Conservation (phyloP, 2,329 filamentous ascomycete species). For the Fusarium tupiense region DNA sequence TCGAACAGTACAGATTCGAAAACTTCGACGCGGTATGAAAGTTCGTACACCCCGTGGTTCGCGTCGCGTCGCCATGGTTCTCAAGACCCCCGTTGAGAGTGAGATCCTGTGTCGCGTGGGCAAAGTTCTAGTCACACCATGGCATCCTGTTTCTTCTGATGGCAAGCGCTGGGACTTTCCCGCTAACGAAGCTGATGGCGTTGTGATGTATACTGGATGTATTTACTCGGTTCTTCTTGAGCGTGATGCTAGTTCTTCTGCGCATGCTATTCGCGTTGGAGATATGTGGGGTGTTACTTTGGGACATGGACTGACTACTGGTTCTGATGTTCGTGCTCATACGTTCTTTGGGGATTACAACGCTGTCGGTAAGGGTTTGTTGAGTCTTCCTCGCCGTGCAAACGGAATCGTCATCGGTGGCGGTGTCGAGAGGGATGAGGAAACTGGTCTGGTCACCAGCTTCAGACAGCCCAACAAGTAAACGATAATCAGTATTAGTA, state of each 20-base stretch:
- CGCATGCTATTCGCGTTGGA: slow-evolving; percentile 61
- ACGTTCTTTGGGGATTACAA: slow-evolving; percentile 64
- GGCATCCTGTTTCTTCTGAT: slow-evolving; percentile 64
- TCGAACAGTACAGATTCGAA: slow-evolving; percentile 51
- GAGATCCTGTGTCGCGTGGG: slow-evolving; percentile 58
- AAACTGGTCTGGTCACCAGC: slow-evolving; percentile 52
- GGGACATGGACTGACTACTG: slow-evolving; percentile 62
- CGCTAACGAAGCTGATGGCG: slow-evolving; percentile 45
- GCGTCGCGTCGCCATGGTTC: slow-evolving; percentile 59
- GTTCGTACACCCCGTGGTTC: slow-evolving; percentile 62
- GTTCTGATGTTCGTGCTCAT: slow-evolving; percentile 56
- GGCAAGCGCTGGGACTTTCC: slow-evolving; percentile 60
- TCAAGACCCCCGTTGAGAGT: slow-evolving; percentile 58
- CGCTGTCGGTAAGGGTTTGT: slow-evolving; percentile 53
- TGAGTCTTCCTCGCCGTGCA: slow-evolving; percentile 46
- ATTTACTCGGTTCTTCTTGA: slow-evolving; percentile 68
- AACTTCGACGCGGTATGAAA: slow-evolving; percentile 56
- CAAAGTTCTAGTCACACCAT: slow-evolving; percentile 63
- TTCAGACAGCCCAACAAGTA: slow-evolving; percentile 25
- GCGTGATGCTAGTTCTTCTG: slow-evolving; percentile 52
- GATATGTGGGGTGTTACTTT: slow-evolving; percentile 66
- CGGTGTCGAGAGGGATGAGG: slow-evolving; percentile 52
- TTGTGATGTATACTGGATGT: slow-evolving; percentile 57
- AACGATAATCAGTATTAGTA: neutral
- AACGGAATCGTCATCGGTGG: slow-evolving; percentile 56